phyloP scores from a whole-genome alignment of 1,284 basidiomycete species.

The Prillingera fragicola region DNA sequence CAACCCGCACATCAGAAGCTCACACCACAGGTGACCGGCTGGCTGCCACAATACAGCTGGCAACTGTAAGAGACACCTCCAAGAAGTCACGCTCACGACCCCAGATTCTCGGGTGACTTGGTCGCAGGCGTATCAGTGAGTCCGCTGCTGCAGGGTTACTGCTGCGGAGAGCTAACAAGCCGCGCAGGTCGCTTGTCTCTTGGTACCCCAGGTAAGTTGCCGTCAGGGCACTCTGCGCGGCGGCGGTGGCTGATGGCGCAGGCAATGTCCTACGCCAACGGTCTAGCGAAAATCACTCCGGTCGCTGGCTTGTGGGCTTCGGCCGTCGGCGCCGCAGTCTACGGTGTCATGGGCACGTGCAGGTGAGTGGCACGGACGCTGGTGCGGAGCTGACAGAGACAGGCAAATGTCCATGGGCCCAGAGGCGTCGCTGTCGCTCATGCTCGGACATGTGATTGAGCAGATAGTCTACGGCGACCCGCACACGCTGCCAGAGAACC shows the following conservation, averaged over 20 bases:
- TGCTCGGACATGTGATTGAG: conserved; percentile 78
- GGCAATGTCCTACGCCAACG: conserved; percentile 80
- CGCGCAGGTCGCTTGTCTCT: conserved; percentile 64
- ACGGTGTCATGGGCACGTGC: conserved; percentile 78
- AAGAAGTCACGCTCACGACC: not conserved
- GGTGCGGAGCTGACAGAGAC: not conserved
- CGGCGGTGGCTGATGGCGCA: conserved; percentile 12
- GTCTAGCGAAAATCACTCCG: conserved; percentile 73
- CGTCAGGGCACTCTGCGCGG: not conserved
- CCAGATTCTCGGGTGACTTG: conserved; percentile 70
- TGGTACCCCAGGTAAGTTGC: conserved; percentile 68
- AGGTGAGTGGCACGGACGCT: conserved; percentile 30
- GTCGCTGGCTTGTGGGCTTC: conserved; percentile 79
- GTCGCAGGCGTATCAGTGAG: conserved; percentile 70
- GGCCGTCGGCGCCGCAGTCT: conserved; percentile 71
- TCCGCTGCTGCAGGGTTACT: not conserved
- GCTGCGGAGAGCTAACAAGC: conserved; percentile 7
- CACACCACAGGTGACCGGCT: conserved; percentile 48
- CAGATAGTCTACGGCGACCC: conserved; percentile 62
- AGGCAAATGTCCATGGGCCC: conserved; percentile 63
- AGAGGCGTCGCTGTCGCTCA: conserved; percentile 80
- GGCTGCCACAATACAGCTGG: conserved; percentile 77
- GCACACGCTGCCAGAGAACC: conserved; percentile 54
- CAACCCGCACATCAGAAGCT: not conserved
- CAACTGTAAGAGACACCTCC: conserved; percentile 57